These are phyloP conservation scores for Rhododendron molle DNA, from an alignment of 148 eudicot species.

Conservation along the genomic window DNA sequence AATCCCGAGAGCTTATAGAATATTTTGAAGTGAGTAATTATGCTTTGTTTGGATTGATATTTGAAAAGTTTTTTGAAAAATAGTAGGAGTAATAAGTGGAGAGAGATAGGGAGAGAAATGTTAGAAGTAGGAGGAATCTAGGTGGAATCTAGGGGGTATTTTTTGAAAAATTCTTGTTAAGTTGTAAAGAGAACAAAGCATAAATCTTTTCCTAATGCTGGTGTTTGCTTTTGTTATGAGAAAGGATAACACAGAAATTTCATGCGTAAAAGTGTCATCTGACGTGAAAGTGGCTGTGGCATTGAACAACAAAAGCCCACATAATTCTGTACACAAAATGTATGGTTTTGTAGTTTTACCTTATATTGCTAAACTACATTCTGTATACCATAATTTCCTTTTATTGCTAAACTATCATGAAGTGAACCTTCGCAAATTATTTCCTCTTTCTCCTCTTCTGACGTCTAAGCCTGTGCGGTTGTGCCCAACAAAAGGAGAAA, in stretches of 20 bases:
- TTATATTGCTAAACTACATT: background rate
- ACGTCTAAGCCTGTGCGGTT: background rate
- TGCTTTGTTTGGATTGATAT: no score
- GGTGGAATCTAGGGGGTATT: no score
- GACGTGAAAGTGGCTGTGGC: background rate
- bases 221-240: background rate
- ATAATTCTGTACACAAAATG: background rate
- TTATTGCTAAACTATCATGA: background rate
- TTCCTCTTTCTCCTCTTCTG: background rate
- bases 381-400: background rate
- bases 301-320: background rate
- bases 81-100: no score
- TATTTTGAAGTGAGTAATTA: conserved; percentile 77
- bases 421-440: background rate
- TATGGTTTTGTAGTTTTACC: background rate
- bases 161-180: no score
- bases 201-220: background rate
- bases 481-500: background rate
- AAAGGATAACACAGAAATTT: background rate
- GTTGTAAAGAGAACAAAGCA: no score
- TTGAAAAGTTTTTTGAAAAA: no score
- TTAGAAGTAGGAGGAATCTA: no score
- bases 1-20: conserved; percentile 50
- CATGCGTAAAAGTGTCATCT: background rate
- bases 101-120: no score